Base-by-base conservation (phyloP, 1,284 basidiomycete species). In the Athelia psychrophila region DNA sequence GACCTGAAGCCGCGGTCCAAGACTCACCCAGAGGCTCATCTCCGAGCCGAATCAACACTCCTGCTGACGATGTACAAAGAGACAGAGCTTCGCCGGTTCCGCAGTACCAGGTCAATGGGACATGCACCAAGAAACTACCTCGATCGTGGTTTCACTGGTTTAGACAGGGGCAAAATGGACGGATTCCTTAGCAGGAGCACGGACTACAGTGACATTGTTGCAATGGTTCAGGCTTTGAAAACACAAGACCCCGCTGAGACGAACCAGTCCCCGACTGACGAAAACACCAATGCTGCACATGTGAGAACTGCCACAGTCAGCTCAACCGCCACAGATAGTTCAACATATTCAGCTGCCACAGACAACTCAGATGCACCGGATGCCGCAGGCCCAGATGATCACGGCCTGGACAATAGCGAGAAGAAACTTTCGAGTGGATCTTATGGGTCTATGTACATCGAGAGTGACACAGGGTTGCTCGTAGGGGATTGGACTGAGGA, bases 11-110 rank as follows among this genome's bases (percentile, higher is more conserved):
- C 23, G 10, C 46, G 48, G 3, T 35, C 25, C 2, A 54, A 56
- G 25, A 15, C 53, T n/a, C 55, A 56, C 40, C 51, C 50, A 2
- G 52, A 50, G 19, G 36, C 55, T 3, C 50, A 54, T 22, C 27
- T 53, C 10, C 33, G 50, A 24, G 48, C 35, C 47, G 53, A 56
- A 27, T 51, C 27, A 42, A 30, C 36, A 16, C n/a, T 42, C 16
- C 50, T 56, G n/a, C 49, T 51, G 38, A 12, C 19, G 1, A 47
- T 54, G 20, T 56, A 40, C 40, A 12, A 40, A 13, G 53, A 51
- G 25, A 47, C 48, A 13, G 5, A 54, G 24, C 20, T 54, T 3
- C 47, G 51, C 24, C 33, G 20, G 13, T 51, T 56, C 47, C 3
- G 40, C 12, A n/a, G n/a, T n/a, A n/a, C 4, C 19, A 9, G 38